phyloP scores from a whole-genome alignment of 352 stramenopile species.

The Phytophthora pluvialis region DNA sequence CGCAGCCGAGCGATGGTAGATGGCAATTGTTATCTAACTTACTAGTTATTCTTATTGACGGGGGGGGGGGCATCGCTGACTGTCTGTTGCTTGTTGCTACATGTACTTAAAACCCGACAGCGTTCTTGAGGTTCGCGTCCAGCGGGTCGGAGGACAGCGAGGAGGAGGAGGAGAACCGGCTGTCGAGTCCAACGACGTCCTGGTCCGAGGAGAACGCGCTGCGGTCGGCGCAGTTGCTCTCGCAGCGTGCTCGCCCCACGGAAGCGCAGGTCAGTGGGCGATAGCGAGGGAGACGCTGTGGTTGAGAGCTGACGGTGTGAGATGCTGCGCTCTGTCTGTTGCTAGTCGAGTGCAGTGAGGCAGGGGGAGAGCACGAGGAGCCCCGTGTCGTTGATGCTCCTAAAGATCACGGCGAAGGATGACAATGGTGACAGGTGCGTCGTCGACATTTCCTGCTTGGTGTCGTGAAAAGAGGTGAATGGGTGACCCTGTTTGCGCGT shows the following conservation, averaged over 20 bases:
- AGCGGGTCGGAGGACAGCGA: slow-evolving; percentile 60
- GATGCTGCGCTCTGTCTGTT: slow-evolving; percentile 3
- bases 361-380: slow-evolving; percentile 17
- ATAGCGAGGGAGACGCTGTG: slow-evolving; percentile 1
- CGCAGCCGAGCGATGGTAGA: slow-evolving; percentile 7
- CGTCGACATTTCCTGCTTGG: no score
- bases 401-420: slow-evolving; percentile 43
- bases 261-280: slow-evolving; percentile 42
- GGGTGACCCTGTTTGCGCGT: no score
- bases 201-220: slow-evolving; percentile 38
- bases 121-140: slow-evolving; percentile 59
- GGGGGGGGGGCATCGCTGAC: no score
- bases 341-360: slow-evolving; percentile 16
- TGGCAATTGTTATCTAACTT: neutral
- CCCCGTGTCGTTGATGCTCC: slow-evolving; percentile 38
- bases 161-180: slow-evolving; percentile 34
- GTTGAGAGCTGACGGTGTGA: slow-evolving; percentile 7
- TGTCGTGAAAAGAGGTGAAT: no score
- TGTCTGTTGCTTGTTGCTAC: no score
- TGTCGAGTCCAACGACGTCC: slow-evolving; percentile 20
- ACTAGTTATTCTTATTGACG: no score
- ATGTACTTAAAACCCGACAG: slow-evolving; percentile 22
- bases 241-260: slow-evolving; percentile 22
- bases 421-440: slow-evolving; percentile 40
- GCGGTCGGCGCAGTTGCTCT: slow-evolving; percentile 35